phyloP scores from a whole-genome alignment of 371 early-diverging fungal genomes.

The Entomophthora muscae region DNA sequence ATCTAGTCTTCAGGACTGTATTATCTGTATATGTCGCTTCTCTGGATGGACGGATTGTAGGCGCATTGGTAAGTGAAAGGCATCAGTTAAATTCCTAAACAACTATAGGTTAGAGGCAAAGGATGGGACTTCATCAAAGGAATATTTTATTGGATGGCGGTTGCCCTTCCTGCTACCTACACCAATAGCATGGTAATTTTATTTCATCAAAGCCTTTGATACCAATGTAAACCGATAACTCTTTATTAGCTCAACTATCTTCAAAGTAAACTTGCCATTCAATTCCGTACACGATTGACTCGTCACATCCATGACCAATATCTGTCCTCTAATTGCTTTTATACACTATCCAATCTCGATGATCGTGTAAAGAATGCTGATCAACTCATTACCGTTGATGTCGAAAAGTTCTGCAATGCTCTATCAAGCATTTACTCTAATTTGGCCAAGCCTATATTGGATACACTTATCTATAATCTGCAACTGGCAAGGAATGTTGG shows the following conservation, averaged over 20 bases:
- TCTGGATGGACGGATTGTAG: slow-evolving; percentile 84
- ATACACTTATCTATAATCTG: slow-evolving; percentile 68
- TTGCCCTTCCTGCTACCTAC: slow-evolving; percentile 87
- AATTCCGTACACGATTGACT: slow-evolving; percentile 74
- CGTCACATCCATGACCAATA: slow-evolving; percentile 67
- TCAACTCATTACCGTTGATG: slow-evolving; percentile 77
- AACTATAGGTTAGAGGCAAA: slow-evolving; percentile 43
- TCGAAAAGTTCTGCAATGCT: slow-evolving; percentile 64
- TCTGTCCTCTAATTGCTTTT: slow-evolving; percentile 68
- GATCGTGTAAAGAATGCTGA: slow-evolving; percentile 75
- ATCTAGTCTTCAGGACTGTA: slow-evolving; percentile 55
- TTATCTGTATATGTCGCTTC: slow-evolving; percentile 76
- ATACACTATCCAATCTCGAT: slow-evolving; percentile 65
- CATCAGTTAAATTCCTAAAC: not conserved
- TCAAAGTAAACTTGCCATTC: slow-evolving; percentile 65
- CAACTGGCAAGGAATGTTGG: slow-evolving; percentile 68
- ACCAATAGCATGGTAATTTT: slow-evolving; percentile 77
- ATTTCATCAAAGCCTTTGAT: not conserved
- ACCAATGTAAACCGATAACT: not conserved
- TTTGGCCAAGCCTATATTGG: slow-evolving; percentile 71
- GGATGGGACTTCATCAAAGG: slow-evolving; percentile 56
- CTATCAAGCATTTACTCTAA: slow-evolving; percentile 64
- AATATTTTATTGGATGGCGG: slow-evolving; percentile 75
- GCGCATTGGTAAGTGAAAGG: slow-evolving; percentile 43
- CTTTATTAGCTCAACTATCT: slow-evolving; percentile 42